Conservation (phyloP, 2,329 filamentous ascomycete genomes). For the Plectosphaerella cucumerina region DNA sequence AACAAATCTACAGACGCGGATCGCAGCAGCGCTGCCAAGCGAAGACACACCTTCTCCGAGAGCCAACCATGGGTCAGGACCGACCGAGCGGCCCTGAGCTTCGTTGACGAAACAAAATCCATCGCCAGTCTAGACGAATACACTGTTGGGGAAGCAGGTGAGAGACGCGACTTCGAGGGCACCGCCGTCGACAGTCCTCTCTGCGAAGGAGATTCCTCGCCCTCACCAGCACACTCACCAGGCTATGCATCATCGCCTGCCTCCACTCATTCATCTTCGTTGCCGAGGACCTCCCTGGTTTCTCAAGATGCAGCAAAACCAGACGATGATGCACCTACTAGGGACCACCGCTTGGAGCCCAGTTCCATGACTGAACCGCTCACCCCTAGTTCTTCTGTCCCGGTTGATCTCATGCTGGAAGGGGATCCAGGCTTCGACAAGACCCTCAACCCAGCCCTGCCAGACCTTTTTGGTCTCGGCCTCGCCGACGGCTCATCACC, state of each 20-base stretch:
- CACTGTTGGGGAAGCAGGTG: too few relatives aligned
- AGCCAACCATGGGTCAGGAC: slow-evolving; percentile 23
- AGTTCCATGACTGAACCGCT: background rate
- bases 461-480: background rate
- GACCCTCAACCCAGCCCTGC: background rate
- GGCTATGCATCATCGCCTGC: background rate
- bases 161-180: too few relatives aligned
- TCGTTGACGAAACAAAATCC: slow-evolving; percentile 23
- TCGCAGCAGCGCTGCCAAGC: too few relatives aligned
- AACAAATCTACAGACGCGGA: too few relatives aligned
- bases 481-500: background rate
- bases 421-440: background rate
- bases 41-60: slow-evolving; percentile 16
- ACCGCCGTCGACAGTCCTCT: background rate
- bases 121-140: slow-evolving; percentile 20
- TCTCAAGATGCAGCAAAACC: background rate
- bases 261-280: background rate
- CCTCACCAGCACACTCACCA: background rate
- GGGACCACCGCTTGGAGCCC: background rate
- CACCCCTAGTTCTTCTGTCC: background rate
- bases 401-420: background rate
- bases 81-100: slow-evolving; percentile 19
- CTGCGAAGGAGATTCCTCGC: background rate
- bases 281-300: background rate
- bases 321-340: background rate